Base-by-base conservation (phyloP, 257 asterid genomes). In the Osmanthus fragrans region DNA sequence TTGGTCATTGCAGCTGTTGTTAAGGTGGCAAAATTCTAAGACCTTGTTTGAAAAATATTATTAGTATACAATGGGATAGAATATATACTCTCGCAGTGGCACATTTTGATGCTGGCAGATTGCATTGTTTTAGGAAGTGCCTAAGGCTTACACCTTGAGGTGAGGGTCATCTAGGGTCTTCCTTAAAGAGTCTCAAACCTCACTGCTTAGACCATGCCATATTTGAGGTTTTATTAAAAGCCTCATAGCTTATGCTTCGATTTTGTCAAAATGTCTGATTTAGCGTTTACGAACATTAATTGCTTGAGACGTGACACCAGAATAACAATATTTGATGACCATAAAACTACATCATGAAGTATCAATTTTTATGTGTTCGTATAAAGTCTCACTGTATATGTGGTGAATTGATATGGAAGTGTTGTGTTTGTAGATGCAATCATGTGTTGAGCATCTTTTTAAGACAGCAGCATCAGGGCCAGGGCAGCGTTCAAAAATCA, bases 401-500 rank as follows among this genome's bases (percentile, higher is more conserved):
- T 83, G 73, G 45, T 27, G 51, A 34, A 72, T 75, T 75, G 77
- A 74, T 77, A 68, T 66, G 47, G 45, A 32, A n/a, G 39, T 76
- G 49, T 9, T 76, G 60, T 78, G 60, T 56, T 71, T 88, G 82
- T 77, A 94, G 98, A 86, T 90, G 76, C 88, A 76, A 71, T 80
- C 89, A 72, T 87, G 85, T 33, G 85, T 89, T 51, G 92, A 90
- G 79, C 87, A 70, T 79, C 81, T 93, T 32, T 80, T 84, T 40
- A 71, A 77, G 15, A 80, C 81, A 72, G 91, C 84, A 72, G 88
- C 81, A 80, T 78, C 82, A 51, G 89, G 86, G 37, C 85, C 77
- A 25, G 65, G 70, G 11, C 92, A 86, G 64, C 96, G 96, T 47
- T 78, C 92, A 49, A 94, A 90, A 89, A 94, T 94, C 72, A 87